These are phyloP conservation scores for Drosera spatulata DNA, from an alignment of 179 eudicot genomes.

Conservation along the genomic window DNA sequence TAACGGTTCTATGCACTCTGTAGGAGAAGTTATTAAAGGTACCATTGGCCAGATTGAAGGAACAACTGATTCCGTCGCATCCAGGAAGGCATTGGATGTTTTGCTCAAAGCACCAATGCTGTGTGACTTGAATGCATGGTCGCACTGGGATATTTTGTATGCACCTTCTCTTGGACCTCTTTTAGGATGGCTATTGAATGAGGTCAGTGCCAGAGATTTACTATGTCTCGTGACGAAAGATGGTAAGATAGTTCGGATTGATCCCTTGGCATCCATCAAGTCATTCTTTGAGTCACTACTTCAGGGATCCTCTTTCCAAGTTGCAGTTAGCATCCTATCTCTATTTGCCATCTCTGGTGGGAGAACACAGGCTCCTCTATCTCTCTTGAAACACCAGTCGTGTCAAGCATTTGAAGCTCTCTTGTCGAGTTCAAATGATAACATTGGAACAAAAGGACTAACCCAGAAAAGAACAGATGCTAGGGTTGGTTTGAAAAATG, in stretches of 20 bases:
- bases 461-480: slow-evolving; percentile 12
- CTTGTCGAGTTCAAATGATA: slow-evolving; percentile 22
- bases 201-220: slow-evolving; percentile 52
- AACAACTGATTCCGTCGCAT: slow-evolving; percentile 23
- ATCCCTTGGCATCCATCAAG: slow-evolving; percentile 60
- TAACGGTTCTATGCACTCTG: slow-evolving; percentile 13
- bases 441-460: slow-evolving; percentile 10
- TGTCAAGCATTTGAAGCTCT: slow-evolving; percentile 66
- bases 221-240: slow-evolving; percentile 60
- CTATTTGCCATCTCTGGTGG: slow-evolving; percentile 70
- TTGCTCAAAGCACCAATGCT: slow-evolving; percentile 75
- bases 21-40: slow-evolving; percentile 8
- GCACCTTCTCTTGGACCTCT: slow-evolving; percentile 90
- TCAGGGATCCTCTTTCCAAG: slow-evolving; percentile 58
- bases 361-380: slow-evolving; percentile 44
- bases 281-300: slow-evolving; percentile 60
- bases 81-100: slow-evolving; percentile 56
- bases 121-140: slow-evolving; percentile 59
- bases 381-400: slow-evolving; percentile 70
- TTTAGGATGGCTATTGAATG: slow-evolving; percentile 57
- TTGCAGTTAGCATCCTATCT: slow-evolving; percentile 69
- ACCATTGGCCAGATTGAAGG: slow-evolving; percentile 16
- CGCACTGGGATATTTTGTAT: slow-evolving; percentile 75
- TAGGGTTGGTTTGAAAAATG: slow-evolving; percentile 8
- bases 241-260: slow-evolving; percentile 63